Evolutionary conservation across 441 rosid species (phyloP), one percentile per base, ranked within the genome.

Genomic region (Syzygium syzygioides): DNA sequence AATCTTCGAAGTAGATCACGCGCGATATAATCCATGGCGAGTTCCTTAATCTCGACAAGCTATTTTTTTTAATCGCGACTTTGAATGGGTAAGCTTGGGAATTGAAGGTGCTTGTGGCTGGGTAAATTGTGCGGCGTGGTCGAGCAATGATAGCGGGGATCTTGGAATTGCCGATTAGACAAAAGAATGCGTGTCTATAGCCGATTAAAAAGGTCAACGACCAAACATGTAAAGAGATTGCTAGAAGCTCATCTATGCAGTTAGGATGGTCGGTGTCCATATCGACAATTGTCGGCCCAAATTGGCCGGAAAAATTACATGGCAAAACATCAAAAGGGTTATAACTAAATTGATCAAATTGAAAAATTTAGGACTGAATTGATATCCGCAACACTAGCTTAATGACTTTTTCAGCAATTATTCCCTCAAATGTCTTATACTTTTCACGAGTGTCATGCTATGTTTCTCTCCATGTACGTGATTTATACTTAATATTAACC

Each of bases 261-360:
- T 20, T 12, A 37, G 26, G 52, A 45, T 5, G 15, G 15, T 9
- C 6, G 1, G 0, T 20, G 17, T 71, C 26, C 9, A 37, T 11
- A 15, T 37, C 26, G 41, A 1, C 0, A 9, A 0, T 37, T 1
- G n/a, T 4, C 1, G 1, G 52, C 1, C 28, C 41, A 71, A 41
- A 71, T 68, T 34, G 26, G 19, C 2, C 3, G 7, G 48, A 68
- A 68, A 45, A 20, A 37, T 7, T 17, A 68, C 11, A 68, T 34
- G 25, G 41, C 12, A 19, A 34, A 68, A 68, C 1, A 19, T 68
- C 9, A 7, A 41, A 71, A 71, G 4, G 3, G 37, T 37, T 37
- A 20, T 1, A 25, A 32, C 9, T 19, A 41, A 34, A 68, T 68
- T 68, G 4, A 5, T 3, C 14, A 32, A 68, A 68, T 64, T 32